Evolutionary conservation across 1,139 yeast genomes (phyloP), one percentile per base, ranked within the genome.

Genomic region (Wickerhamiella infanticola): DNA sequence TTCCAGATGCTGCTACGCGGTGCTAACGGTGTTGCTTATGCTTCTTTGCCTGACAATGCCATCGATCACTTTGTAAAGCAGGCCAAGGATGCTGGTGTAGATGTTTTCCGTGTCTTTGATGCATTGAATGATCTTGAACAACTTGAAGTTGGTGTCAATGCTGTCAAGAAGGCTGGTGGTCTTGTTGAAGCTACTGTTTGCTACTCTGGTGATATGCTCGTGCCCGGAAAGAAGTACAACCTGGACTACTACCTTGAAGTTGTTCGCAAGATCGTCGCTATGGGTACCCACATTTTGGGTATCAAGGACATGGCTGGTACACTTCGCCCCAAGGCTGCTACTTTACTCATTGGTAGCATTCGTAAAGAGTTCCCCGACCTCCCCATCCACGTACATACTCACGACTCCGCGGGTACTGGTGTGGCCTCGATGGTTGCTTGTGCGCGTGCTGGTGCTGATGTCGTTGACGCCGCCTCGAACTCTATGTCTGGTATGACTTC

Each of bases 221-320:
- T 80, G 67, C 83, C 86, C 43, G 88, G 90, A 56, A 90, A 90
- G 77, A 90, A 90, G 71, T 90, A 93, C 72, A 86, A 86, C 69
- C 74, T 93, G 64, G 84, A 79, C 43, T 90, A 90, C 72, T 90
- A 90, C 70, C 62, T 90, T 61, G 71, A 71, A 24, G 79, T 88
- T 51, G 90, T 82, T 53, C 94, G 81, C 57, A 70, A 81, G 61
- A 79, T 90, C 60, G 96, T 90, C 53, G 71, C 68, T 51, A 80
- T 88, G 85, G 99, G 99, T 58, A 90, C 97, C 43, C 98, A 90
- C 65, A 77, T 90, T 61, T 73, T 90, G 58, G 98, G 97, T 67
- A 90, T 90, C 63, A 90, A 90, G 69, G 99, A 90, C 69, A 90
- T 90, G 99, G 99, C 99, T 45, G 99, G 99, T 69, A 88, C 97